These are phyloP conservation scores for Neurospora pannonica DNA, from an alignment of 495 filamentous ascomycete species.

Conservation along the genomic window DNA sequence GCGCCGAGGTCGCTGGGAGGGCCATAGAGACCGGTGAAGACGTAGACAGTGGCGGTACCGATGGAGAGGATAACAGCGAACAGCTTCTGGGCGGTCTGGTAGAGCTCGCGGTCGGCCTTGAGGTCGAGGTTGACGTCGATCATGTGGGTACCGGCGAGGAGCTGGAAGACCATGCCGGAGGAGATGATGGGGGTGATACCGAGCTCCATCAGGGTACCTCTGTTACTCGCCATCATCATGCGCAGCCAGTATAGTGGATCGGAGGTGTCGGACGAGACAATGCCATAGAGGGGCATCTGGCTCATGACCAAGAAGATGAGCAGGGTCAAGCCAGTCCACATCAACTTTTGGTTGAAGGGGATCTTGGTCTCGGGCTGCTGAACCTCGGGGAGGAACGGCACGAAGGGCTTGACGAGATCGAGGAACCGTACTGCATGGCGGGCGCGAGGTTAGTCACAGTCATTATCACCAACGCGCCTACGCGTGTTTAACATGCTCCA, in stretches of 20 bases:
- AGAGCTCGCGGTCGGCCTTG: slow-evolving; percentile 97
- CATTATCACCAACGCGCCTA: slow-evolving; percentile 18
- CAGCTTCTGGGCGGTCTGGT: slow-evolving; percentile 99
- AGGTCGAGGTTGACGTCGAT: slow-evolving; percentile 99
- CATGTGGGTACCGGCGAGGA: slow-evolving; percentile 97
- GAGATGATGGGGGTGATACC: slow-evolving; percentile 99
- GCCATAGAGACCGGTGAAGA: slow-evolving; percentile 96
- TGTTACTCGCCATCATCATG: slow-evolving; percentile 99
- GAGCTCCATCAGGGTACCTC: slow-evolving; percentile 97
- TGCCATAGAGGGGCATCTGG: slow-evolving; percentile 96
- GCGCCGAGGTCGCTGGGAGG: slow-evolving; percentile 91
- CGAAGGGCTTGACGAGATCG: slow-evolving; percentile 98
- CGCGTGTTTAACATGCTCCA: slow-evolving; percentile 15
- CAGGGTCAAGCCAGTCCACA: slow-evolving; percentile 98
- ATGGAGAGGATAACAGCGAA: slow-evolving; percentile 97
- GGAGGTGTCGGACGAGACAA: slow-evolving; percentile 91
- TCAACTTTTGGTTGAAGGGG: slow-evolving; percentile 97
- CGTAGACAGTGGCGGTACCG: slow-evolving; percentile 92
- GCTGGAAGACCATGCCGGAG: slow-evolving; percentile 99
- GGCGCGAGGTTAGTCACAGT: not conserved
- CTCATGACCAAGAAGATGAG: slow-evolving; percentile 99
- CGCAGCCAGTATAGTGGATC: slow-evolving; percentile 99
- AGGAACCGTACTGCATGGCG: slow-evolving; percentile 80
- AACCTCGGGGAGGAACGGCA: slow-evolving; percentile 97
- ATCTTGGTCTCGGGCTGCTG: slow-evolving; percentile 92